Base-by-base conservation (phyloP, 2,329 filamentous ascomycete species). In the Monosporascus cannonballus region DNA sequence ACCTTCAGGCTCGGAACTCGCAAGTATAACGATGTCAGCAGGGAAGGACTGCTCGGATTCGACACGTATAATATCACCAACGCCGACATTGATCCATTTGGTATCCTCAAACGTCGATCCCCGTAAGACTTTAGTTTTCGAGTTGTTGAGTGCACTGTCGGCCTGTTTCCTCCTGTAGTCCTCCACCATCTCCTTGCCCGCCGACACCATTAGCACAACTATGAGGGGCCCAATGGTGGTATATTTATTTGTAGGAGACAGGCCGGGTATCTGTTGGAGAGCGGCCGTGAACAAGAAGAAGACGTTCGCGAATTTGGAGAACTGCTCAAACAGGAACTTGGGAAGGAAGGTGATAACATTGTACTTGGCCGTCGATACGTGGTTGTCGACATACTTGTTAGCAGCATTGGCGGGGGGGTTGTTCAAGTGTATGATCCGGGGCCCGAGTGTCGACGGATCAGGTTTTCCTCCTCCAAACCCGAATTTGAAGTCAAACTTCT, bases 261-360 rank as follows among this genome's bases (percentile, higher is more conserved):
- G 86, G 59, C 88, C 86, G 22, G 94, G 94, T 56, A 99, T 96
- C 70, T 99, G 94, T 75, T 99, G 94, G 46, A 99, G 76, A 41
- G 84, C 86, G 17, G 94, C 92, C 38, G 94, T 99, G 71, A 99
- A 97, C 69, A 99, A 82, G 87, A 99, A 99, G 78, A 99, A 99
- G 66, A 99, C 73, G 73, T 99, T 99, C 76, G 94, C 94, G 72
- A 96, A 96, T 77, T 96, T 99, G 56, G 92, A 96, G 74, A 99
- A 99, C 69, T 99, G 94, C 71, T 99, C 94, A 70, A 93, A 91
- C 52, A 99, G 78, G 73, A 99, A 99, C 72, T 99, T 99, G 49
- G 94, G 94, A 18, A 97, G 68, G 71, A 99, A 99, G 20, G 91
- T 96, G 51, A 89, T 79, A 66, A 90, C 64, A 70, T 97, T 99